Base-by-base conservation (phyloP, 768 basidiomycete genomes). In the Leucogyrophana mollusca region DNA sequence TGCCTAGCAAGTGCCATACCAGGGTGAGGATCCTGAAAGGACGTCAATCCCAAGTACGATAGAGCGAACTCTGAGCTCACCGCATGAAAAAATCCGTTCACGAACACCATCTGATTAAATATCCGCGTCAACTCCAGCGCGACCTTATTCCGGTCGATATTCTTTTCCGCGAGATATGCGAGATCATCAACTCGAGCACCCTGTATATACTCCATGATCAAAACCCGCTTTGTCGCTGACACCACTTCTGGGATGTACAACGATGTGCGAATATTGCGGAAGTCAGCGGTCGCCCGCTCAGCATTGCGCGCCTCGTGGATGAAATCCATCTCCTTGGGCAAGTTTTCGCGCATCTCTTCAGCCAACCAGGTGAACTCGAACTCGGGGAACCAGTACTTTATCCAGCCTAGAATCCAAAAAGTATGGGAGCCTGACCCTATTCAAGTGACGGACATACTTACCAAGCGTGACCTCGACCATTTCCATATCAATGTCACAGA, bases 241-340 rank as follows among this genome's bases (percentile, higher is more conserved):
- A 96, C 72, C 2, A 97, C 85, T 55, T 82, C 68, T 1, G 87
- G 96, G 34, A 99, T 85, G 67, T 97, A 95, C 39, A 98, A 69
- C 2, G 94, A 91, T 14, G 89, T 85, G 25, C 74, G 73, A 43
- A 89, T 60, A 49, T 79, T 61, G 24, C 73, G 66, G 57, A 99
- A 99, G 51, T 96, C 88, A 4, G 73, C 60, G 16, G 57, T 64
- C 9, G 87, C 82, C 22, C 83, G 76, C n/a, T 72, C 74, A 4
- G 96, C 87, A 61, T 98, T 99, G 7, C 69, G 64, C 2, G 93
- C 92, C 71, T 99, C 96, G 53, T 92, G 84, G 11, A 80, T 68
- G 59, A 99, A 98, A 68, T 99, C 83, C 90, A 97, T 90, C 68
- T 98, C 94, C 56, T 87, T 86, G 0, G 92, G 93, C 22, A 91